These are phyloP conservation scores for Skeletonema menzelii DNA, from an alignment of 108 stramenopile genomes.

Conservation along the genomic window DNA sequence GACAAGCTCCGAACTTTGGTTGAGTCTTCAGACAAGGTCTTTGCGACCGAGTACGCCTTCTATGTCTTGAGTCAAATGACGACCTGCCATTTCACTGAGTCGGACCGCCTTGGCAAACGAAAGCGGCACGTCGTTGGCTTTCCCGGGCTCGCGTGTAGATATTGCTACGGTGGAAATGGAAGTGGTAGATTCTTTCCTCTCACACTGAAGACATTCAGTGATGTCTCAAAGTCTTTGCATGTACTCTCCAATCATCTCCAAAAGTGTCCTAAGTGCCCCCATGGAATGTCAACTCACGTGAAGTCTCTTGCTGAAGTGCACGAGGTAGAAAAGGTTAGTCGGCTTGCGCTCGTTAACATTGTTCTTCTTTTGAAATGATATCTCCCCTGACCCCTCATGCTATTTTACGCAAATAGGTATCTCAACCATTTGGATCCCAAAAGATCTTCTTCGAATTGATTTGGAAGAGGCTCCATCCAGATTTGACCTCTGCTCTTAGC, in stretches of 20 bases:
- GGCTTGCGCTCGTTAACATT: background rate
- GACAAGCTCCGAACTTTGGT: slow-evolving; percentile 20
- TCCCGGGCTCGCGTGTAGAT: slow-evolving; percentile 43
- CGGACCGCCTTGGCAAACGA: slow-evolving; percentile 34
- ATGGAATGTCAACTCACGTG: slow-evolving; percentile 59
- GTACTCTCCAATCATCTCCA: slow-evolving; percentile 44
- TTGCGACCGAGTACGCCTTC: slow-evolving; percentile 46
- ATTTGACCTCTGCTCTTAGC: background rate
- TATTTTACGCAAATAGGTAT: slow-evolving; percentile 1
- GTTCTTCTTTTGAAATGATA: background rate
- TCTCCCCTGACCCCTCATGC: background rate
- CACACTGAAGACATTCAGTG: slow-evolving; percentile 47
- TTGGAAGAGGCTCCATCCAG: slow-evolving; percentile 48
- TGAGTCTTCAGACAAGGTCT: slow-evolving; percentile 27
- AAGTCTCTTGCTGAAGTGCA: slow-evolving; percentile 56
- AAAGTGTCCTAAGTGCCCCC: slow-evolving; percentile 67
- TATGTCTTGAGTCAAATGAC: slow-evolving; percentile 52
- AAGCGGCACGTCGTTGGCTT: slow-evolving; percentile 37
- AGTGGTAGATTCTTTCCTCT: slow-evolving; percentile 47
- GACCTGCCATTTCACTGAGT: slow-evolving; percentile 42
- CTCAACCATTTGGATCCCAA: slow-evolving; percentile 44
- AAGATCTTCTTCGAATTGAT: slow-evolving; percentile 47
- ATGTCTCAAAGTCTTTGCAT: slow-evolving; percentile 42
- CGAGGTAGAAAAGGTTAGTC: slow-evolving; percentile 63
- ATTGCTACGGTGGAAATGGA: slow-evolving; percentile 45